Evolutionary conservation across 208 protist species (phyloP).

Genomic region (Trypanosoma lewisi): DNA sequence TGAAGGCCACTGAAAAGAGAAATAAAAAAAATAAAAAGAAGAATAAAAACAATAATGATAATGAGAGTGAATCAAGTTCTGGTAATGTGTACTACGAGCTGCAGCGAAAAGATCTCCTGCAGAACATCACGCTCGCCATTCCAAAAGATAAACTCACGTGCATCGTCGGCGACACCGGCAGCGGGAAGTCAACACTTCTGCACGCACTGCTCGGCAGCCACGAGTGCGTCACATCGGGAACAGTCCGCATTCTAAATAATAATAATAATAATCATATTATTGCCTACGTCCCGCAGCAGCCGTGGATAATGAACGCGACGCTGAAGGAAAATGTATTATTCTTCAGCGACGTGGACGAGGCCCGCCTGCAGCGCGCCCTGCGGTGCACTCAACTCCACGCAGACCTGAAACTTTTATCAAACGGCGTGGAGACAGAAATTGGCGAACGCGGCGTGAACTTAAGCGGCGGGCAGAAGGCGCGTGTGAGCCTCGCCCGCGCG

Average conservation of each 20-base stretch:
- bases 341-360: conserved; percentile 38
- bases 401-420: conserved; percentile 65
- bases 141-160: conserved; percentile 59
- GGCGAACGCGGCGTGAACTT: conserved; percentile 69
- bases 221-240: conserved; percentile 38
- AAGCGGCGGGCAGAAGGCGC: conserved; percentile 74
- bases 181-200: conserved; percentile 78
- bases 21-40: not conserved
- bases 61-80: not conserved
- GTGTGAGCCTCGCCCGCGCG: conserved; percentile 67
- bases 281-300: conserved; percentile 89
- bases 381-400: conserved; percentile 36
- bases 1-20: not conserved
- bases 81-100: conserved; percentile 39
- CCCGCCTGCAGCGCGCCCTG: conserved; percentile 33
- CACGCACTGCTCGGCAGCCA: conserved; percentile 37
- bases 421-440: conserved; percentile 77
- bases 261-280: too few species aligned
- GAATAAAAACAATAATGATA: not conserved
- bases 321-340: conserved; percentile 87
- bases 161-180: conserved; percentile 69
- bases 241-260: too few species aligned
- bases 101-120: conserved; percentile 36
- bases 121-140: conserved; percentile 42
- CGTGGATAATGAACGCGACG: conserved; percentile 80